Evolutionary conservation across 306 rosid species (phyloP).

Genomic region (Morella rubra): DNA sequence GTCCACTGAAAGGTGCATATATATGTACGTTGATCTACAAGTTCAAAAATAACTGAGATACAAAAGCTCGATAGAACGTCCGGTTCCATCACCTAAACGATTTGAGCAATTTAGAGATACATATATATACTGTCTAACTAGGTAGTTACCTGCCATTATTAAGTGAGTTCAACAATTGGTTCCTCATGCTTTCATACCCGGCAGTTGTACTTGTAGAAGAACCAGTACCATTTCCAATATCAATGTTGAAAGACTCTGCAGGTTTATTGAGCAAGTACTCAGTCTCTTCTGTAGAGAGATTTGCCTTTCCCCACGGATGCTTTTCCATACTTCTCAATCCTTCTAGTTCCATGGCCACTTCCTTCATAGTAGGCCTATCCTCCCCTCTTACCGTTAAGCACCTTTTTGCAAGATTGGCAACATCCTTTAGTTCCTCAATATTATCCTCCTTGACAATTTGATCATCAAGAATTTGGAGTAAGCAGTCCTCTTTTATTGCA

Average conservation of each 20-base stretch:
- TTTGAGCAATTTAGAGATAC: no score
- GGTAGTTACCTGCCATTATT: neutral
- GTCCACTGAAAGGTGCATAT: no score
- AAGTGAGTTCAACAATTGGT: neutral
- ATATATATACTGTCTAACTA: neutral
- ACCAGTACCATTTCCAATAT: neutral
- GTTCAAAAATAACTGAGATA: no score
- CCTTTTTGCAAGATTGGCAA: conserved; percentile 24
- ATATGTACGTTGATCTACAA: no score
- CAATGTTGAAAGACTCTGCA: neutral
- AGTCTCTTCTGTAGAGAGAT: conserved; percentile 3
- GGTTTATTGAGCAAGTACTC: conserved; percentile 13
- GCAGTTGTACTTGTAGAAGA: neutral
- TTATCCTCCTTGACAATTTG: conserved; percentile 15
- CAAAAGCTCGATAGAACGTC: no score
- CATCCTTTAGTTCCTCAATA: conserved; percentile 38
- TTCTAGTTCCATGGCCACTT: conserved; percentile 47
- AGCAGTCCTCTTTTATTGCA: conserved; percentile 33
- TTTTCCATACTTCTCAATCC: conserved; percentile 22
- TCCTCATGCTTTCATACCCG: neutral
- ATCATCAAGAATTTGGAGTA: conserved; percentile 38
- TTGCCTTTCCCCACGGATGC: conserved; percentile 19
- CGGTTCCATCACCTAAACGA: no score
- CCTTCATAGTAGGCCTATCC: conserved; percentile 61
- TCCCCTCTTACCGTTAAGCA: conserved; percentile 44